These are phyloP conservation scores for Trichocomaceae sp. DNA, from an alignment of 2,329 filamentous ascomycete genomes.

Conservation along the genomic window DNA sequence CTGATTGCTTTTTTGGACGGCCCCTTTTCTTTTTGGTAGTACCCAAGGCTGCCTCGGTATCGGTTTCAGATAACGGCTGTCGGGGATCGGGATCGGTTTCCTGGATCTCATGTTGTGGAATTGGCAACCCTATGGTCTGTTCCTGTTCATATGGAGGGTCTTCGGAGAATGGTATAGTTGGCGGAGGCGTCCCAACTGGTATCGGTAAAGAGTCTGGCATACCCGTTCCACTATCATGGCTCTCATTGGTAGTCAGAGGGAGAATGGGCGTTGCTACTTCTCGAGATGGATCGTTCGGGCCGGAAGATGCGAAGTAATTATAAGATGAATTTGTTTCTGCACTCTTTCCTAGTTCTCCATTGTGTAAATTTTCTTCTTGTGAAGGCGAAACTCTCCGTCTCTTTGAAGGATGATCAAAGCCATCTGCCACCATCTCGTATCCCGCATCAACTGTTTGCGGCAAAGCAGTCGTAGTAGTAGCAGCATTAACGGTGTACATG, in stretches of 20 bases:
- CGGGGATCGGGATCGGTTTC: slow-evolving; percentile 23
- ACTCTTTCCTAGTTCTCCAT: neutral
- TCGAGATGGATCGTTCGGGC: neutral
- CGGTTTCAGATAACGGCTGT: slow-evolving; percentile 20
- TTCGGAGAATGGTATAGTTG: slow-evolving; percentile 35
- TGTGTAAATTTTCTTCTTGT: slow-evolving; percentile 6
- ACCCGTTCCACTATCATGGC: neutral
- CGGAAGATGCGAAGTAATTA: slow-evolving; percentile 11
- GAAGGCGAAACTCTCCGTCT: slow-evolving; percentile 10
- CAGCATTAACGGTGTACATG: neutral
- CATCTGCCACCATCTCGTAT: neutral
- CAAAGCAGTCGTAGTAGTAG: neutral
- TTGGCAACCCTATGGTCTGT: neutral
- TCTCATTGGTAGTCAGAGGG: neutral
- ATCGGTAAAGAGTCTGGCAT: slow-evolving; percentile 20
- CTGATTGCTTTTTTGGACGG: slow-evolving; percentile 25
- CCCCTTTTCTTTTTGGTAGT: slow-evolving; percentile 24
- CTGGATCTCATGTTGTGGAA: neutral
- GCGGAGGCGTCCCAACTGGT: slow-evolving; percentile 29
- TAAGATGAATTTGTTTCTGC: slow-evolving; percentile 5
- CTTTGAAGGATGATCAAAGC: slow-evolving; percentile 8
- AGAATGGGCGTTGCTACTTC: neutral
- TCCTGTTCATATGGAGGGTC: slow-evolving; percentile 19
- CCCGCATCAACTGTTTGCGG: slow-evolving; percentile 2
- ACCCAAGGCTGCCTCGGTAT: slow-evolving; percentile 1